Evolutionary conservation across 441 rosid species (phyloP).

Genomic region (Francoa sonchifolia): DNA sequence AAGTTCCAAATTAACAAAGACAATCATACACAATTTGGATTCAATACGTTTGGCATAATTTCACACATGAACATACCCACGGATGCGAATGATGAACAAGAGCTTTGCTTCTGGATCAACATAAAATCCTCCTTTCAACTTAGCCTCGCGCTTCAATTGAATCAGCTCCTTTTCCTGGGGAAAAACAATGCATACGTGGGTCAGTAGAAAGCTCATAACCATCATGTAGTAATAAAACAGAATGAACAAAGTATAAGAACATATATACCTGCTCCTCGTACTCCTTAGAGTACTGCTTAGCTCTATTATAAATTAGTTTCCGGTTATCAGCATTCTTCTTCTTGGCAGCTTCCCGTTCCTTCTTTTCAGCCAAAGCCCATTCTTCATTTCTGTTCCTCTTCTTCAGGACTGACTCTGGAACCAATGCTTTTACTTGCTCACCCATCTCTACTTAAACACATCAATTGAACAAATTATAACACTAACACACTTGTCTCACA

Average conservation of each 20-base stretch:
- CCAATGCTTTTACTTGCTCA: conserved; percentile 32
- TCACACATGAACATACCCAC: conserved; percentile 70
- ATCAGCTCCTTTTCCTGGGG: conserved; percentile 41
- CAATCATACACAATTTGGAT: not conserved
- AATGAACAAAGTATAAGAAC: not conserved
- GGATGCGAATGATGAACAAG: conserved; percentile 59
- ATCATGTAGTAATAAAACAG: not conserved
- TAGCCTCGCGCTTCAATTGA: conserved; percentile 63
- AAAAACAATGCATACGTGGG: not conserved
- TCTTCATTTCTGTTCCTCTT: conserved; percentile 60
- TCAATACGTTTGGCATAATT: no score
- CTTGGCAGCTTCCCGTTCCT: conserved; percentile 26
- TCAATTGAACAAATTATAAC: no score
- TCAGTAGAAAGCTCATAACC: not conserved
- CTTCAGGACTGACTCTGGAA: conserved; percentile 66
- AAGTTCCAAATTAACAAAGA: not conserved
- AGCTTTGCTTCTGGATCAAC: conserved; percentile 82
- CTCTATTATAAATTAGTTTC: conserved; percentile 38
- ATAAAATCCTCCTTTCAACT: conserved; percentile 71
- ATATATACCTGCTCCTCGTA: conserved; percentile 28
- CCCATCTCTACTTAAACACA: no score
- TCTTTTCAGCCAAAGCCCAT: conserved; percentile 48
- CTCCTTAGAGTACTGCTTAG: conserved; percentile 43
- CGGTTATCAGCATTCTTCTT: conserved; percentile 37
- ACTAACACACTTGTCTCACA: no score